These are phyloP conservation scores for Arthrobotrys sinensis DNA, from an alignment of 2,329 filamentous ascomycete species.

Conservation along the genomic window DNA sequence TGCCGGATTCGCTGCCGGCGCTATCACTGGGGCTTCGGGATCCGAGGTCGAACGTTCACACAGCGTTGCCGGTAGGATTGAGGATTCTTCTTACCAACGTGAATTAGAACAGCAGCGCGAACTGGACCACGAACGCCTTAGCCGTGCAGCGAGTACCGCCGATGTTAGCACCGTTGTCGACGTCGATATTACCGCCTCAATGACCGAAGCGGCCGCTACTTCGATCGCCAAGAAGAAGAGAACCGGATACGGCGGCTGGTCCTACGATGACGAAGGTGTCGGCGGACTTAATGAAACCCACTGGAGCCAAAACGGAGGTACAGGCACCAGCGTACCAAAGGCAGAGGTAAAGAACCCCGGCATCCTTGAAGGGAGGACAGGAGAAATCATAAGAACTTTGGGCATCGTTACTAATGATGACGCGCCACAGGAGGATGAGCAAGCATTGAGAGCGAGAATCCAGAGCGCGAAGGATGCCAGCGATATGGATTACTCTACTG, in stretches of 20 bases:
- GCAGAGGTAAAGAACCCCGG: slow-evolving; percentile 48
- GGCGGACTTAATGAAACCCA: slow-evolving; percentile 38
- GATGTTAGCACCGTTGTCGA: slow-evolving; percentile 15
- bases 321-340: slow-evolving; percentile 22
- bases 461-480: slow-evolving; percentile 26
- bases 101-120: slow-evolving; percentile 19
- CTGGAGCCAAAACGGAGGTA: slow-evolving; percentile 10
- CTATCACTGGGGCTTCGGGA: neutral
- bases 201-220: slow-evolving; percentile 3
- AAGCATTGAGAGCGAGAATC: slow-evolving; percentile 35
- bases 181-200: slow-evolving; percentile 24
- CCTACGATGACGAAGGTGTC: slow-evolving; percentile 14
- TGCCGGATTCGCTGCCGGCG: neutral
- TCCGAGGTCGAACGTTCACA: slow-evolving; percentile 2
- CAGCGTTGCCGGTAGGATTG: slow-evolving; percentile 22
- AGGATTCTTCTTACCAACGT: slow-evolving; percentile 19
- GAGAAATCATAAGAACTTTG: slow-evolving; percentile 33
- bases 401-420: slow-evolving; percentile 38
- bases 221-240: slow-evolving; percentile 18
- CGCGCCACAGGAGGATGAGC: slow-evolving; percentile 21
- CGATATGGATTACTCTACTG: slow-evolving; percentile 28
- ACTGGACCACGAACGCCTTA: neutral
- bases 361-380: slow-evolving; percentile 34
- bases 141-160: slow-evolving; percentile 12
- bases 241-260: slow-evolving; percentile 50